phyloP scores from a whole-genome alignment of 768 basidiomycete species.

The Tricholoma flavovirens region DNA sequence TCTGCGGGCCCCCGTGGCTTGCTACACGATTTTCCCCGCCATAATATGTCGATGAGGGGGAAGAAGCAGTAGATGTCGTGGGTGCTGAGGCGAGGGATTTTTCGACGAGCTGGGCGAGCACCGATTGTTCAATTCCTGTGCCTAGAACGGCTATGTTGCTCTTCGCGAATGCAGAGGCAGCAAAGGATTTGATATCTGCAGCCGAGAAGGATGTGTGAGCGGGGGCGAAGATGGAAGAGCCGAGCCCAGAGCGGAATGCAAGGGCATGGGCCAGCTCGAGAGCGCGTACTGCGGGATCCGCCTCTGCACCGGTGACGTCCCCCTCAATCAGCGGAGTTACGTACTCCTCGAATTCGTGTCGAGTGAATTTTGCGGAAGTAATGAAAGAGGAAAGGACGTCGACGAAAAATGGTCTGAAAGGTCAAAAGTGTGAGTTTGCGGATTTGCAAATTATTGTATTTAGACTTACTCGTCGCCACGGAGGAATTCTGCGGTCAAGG shows the following conservation, averaged over 20 bases:
- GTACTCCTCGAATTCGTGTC: slow-evolving; percentile 71
- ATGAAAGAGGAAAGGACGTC: slow-evolving; percentile 82
- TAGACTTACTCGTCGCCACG: slow-evolving; percentile 88
- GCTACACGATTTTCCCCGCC: slow-evolving; percentile 86
- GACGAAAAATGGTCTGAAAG: slow-evolving; percentile 76
- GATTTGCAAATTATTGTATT: neutral
- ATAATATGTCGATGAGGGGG: slow-evolving; percentile 45
- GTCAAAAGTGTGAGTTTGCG: neutral
- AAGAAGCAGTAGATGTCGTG: slow-evolving; percentile 28
- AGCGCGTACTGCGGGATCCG: slow-evolving; percentile 62
- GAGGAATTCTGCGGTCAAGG: slow-evolving; percentile 92
- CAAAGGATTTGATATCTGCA: slow-evolving; percentile 70
- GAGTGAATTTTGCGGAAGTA: slow-evolving; percentile 75
- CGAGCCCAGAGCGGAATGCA: slow-evolving; percentile 94
- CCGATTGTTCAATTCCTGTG: slow-evolving; percentile 72
- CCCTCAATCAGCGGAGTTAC: slow-evolving; percentile 65
- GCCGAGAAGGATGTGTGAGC: slow-evolving; percentile 56
- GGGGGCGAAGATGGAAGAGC: slow-evolving; percentile 83
- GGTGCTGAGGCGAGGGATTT: slow-evolving; percentile 50
- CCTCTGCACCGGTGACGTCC: slow-evolving; percentile 58
- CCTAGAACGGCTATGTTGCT: slow-evolving; percentile 84
- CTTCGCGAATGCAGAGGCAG: slow-evolving; percentile 65
- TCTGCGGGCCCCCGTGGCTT: slow-evolving; percentile 56
- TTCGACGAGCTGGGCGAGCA: slow-evolving; percentile 67
- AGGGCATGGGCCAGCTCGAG: slow-evolving; percentile 84